Percentiles rank a stretch among this genome's conserved stretches.
These are phyloP conservation scores for Lotmaria passim DNA, from an alignment of 208 protist genomes.

Conservation along the genomic window DNA sequence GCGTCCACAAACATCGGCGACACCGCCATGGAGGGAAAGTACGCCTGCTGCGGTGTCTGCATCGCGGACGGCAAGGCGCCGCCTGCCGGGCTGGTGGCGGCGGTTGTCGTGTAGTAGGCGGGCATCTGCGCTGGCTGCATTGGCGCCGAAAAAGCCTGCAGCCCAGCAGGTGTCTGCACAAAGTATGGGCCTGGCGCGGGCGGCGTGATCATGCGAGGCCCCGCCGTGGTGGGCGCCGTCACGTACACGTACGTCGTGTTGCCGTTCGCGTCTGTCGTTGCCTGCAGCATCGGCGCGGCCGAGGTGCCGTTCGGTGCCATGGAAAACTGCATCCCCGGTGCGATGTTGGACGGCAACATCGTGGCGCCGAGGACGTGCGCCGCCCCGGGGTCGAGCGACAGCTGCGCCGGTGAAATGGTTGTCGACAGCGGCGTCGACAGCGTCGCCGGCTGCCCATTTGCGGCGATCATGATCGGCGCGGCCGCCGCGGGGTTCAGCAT, in stretches of 20 bases:
- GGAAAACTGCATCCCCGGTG: slow-evolving; percentile 11
- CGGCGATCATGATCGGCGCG: slow-evolving; percentile 4
- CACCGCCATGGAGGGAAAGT: slow-evolving; percentile 18
- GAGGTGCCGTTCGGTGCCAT: not conserved
- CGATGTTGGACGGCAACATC: slow-evolving; percentile 10
- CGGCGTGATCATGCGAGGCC: not conserved
- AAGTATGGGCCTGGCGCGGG: slow-evolving; percentile 14
- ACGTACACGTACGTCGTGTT: slow-evolving; percentile 27
- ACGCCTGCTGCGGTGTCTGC: too few species aligned
- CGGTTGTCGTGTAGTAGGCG: slow-evolving; percentile 3
- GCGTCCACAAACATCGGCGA: slow-evolving; percentile 22
- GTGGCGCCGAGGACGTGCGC: slow-evolving; percentile 11
- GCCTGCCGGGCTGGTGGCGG: not conserved
- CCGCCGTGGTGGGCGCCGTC: not conserved
- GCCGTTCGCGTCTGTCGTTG: slow-evolving; percentile 23
- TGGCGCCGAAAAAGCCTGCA: slow-evolving; percentile 8
- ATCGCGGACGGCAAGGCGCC: slow-evolving; percentile 2
- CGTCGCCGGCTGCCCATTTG: slow-evolving; percentile 2
- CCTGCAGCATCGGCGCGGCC: slow-evolving; percentile 22
- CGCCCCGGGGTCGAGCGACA: slow-evolving; percentile 19
- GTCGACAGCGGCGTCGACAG: slow-evolving; percentile 23
- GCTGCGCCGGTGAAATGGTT: slow-evolving; percentile 20
- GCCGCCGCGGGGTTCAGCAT: not conserved
- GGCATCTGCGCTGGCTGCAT: slow-evolving; percentile 10
- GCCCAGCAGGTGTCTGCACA: slow-evolving; percentile 2